These are phyloP conservation scores for Breviolum minutum DNA, from an alignment of 73 alveolate genomes.

Conservation along the genomic window DNA sequence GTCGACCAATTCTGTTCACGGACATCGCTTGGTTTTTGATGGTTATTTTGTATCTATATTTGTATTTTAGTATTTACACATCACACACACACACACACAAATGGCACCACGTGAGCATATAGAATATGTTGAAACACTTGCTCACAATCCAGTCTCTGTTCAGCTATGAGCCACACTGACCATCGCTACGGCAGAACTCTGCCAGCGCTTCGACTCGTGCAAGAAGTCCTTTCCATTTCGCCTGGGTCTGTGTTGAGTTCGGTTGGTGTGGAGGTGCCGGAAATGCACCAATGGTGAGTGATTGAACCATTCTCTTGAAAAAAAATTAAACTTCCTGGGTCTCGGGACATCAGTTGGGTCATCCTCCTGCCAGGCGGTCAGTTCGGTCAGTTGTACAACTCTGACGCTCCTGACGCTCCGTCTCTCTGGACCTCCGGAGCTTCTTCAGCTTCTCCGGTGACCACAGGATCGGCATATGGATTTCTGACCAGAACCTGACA, in stretches of 20 bases:
- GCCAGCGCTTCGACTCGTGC: slow-evolving; percentile 54
- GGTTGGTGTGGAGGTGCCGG: too few relatives aligned
- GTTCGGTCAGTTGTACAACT: too few relatives aligned
- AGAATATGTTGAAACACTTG: not conserved
- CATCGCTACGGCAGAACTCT: slow-evolving; percentile 15
- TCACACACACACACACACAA: not conserved
- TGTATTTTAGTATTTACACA: too few relatives aligned
- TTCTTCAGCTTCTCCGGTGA: too few relatives aligned
- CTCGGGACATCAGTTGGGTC: slow-evolving; percentile 4
- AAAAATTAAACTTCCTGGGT: not conserved
- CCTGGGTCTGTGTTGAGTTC: not conserved
- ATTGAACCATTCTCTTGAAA: too few relatives aligned
- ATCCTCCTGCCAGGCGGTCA: not conserved
- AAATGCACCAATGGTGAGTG: too few relatives aligned
- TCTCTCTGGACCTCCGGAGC: not conserved
- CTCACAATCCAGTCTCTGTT: too few relatives aligned
- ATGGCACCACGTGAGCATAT: not conserved
- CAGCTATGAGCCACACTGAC: not conserved
- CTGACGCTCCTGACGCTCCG: too few relatives aligned
- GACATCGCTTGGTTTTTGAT: too few relatives aligned
- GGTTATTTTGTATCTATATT: too few relatives aligned
- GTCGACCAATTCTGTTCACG: too few relatives aligned
- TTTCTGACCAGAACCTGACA: not conserved
- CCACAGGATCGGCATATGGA: slow-evolving; percentile 11
- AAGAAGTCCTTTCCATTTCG: slow-evolving; percentile 27